Evolutionary conservation across 495 filamentous ascomycete genomes (phyloP).

Genomic region (Aspergillus baeticus): DNA sequence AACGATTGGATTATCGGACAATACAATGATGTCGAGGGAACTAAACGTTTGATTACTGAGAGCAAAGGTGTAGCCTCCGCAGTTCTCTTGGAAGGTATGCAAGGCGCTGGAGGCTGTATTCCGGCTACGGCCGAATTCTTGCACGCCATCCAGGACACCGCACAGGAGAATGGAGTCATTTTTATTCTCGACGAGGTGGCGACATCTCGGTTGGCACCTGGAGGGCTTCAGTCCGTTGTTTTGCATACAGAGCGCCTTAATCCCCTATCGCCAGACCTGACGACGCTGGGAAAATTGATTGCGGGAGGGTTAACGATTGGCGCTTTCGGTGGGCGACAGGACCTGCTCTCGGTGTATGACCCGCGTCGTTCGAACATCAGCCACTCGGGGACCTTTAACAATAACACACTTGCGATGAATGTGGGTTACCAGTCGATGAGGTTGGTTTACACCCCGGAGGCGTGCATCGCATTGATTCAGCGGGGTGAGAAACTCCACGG

Average conservation of each 20-base stretch:
- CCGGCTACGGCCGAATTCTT: constrained; percentile 45
- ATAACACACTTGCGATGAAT: constrained; percentile 60
- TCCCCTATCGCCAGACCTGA: constrained; percentile 53
- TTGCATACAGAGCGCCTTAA: not conserved
- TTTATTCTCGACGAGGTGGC: constrained; percentile 68
- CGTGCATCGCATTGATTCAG: constrained; percentile 18
- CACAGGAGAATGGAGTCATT: constrained; percentile 38
- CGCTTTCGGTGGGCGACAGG: constrained; percentile 56
- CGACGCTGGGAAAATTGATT: constrained; percentile 62
- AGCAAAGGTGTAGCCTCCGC: constrained; percentile 41
- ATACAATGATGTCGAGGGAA: constrained; percentile 44
- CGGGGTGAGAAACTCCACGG: constrained; percentile 15
- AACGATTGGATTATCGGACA: constrained; percentile 36
- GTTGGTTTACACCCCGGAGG: constrained; percentile 14
- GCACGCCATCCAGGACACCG: constrained; percentile 31
- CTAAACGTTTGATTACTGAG: constrained; percentile 7
- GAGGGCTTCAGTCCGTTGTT: constrained; percentile 42
- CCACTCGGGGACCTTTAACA: constrained; percentile 69
- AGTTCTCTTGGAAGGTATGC: constrained; percentile 60
- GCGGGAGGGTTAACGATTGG: constrained; percentile 64
- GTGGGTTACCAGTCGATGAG: constrained; percentile 35
- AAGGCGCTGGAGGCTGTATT: constrained; percentile 54
- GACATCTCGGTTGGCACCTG: constrained; percentile 52
- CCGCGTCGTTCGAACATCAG: constrained; percentile 28
- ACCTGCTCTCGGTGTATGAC: constrained; percentile 57